phyloP scores from a whole-genome alignment of 2,329 filamentous ascomycete genomes.

The Endothia cerciana region DNA sequence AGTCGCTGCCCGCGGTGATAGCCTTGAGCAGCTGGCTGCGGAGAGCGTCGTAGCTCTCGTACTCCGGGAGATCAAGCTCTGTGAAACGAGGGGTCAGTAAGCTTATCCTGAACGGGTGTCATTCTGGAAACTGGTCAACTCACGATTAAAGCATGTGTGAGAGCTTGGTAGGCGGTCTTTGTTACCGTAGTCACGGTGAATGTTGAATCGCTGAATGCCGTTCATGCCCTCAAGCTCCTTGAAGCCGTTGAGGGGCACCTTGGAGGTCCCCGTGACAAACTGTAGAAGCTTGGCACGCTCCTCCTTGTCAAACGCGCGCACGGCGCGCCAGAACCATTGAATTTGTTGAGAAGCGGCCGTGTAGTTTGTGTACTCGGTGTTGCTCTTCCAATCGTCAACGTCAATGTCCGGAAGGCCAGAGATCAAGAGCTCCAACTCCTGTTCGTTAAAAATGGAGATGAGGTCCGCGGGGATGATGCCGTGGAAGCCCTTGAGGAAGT shows the following conservation, averaged over 20 bases:
- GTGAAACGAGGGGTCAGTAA: constrained; percentile 29
- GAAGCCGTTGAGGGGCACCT: constrained; percentile 97
- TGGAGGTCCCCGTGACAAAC: constrained; percentile 97
- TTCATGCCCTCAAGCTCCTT: constrained; percentile 99
- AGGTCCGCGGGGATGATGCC: constrained; percentile 95
- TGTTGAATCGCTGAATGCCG: constrained; percentile 96
- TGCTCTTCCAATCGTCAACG: constrained; percentile 98
- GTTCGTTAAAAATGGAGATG: constrained; percentile 97
- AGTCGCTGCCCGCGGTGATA: constrained; percentile 97
- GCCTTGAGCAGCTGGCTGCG: constrained; percentile 89
- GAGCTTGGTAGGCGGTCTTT: constrained; percentile 95
- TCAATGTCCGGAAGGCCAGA: constrained; percentile 97
- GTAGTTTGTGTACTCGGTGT: constrained; percentile 99
- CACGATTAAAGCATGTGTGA: constrained; percentile 99
- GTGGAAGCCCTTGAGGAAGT: constrained; percentile 94
- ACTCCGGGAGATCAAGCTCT: constrained; percentile 98
- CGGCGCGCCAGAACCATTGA: constrained; percentile 99
- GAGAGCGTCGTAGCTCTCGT: constrained; percentile 91
- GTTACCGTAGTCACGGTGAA: constrained; percentile 95
- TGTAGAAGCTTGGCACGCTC: constrained; percentile 96
- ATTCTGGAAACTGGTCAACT: constrained; percentile 48
- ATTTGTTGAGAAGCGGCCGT: constrained; percentile 92
- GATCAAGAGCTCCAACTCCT: constrained; percentile 94
- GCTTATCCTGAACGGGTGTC: not conserved
- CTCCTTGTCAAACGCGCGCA: constrained; percentile 98